A percentile compares a stretch with the other conserved stretches of the same genome.
phyloP scores from a whole-genome alignment of 495 filamentous ascomycete genomes.

The Hyaloscypha bicolor region DNA sequence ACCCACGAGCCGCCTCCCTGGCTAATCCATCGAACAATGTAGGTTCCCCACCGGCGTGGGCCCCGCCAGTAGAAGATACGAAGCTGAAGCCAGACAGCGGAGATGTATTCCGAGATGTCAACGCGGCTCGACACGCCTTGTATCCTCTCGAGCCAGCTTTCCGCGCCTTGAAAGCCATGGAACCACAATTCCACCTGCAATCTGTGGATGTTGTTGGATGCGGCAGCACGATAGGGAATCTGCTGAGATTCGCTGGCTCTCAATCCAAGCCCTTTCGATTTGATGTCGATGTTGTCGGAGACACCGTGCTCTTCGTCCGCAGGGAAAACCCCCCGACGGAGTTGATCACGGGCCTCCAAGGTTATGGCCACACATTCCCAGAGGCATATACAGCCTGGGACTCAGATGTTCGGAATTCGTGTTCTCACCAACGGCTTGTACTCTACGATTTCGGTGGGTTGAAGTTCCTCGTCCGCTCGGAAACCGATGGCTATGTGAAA shows the following conservation, averaged over 20 bases:
- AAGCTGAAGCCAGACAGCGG: constrained; percentile 52
- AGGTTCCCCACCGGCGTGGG: constrained; percentile 54
- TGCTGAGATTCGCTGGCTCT: constrained; percentile 30
- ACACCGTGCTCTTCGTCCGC: constrained; percentile 64
- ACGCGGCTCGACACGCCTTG: constrained; percentile 57
- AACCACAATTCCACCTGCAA: constrained; percentile 40
- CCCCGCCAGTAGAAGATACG: constrained; percentile 39
- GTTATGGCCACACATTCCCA: constrained; percentile 67
- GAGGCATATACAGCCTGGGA: constrained; percentile 66
- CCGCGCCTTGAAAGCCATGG: constrained; percentile 40
- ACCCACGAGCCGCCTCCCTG: neutral
- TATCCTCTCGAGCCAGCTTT: constrained; percentile 64
- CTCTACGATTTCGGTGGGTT: constrained; percentile 60
- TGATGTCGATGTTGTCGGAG: constrained; percentile 58
- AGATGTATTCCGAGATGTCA: constrained; percentile 61
- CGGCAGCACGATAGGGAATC: constrained; percentile 59
- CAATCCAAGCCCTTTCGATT: constrained; percentile 52
- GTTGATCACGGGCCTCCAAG: constrained; percentile 51
- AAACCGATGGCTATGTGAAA: constrained; percentile 60
- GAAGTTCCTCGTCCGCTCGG: constrained; percentile 58
- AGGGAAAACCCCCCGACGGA: constrained; percentile 57
- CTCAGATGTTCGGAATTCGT: constrained; percentile 47
- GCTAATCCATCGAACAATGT: neutral
- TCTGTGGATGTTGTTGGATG: constrained; percentile 64
- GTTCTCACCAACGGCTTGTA: constrained; percentile 65